phyloP scores from a whole-genome alignment of 768 basidiomycete genomes.

The Suillus spraguei region DNA sequence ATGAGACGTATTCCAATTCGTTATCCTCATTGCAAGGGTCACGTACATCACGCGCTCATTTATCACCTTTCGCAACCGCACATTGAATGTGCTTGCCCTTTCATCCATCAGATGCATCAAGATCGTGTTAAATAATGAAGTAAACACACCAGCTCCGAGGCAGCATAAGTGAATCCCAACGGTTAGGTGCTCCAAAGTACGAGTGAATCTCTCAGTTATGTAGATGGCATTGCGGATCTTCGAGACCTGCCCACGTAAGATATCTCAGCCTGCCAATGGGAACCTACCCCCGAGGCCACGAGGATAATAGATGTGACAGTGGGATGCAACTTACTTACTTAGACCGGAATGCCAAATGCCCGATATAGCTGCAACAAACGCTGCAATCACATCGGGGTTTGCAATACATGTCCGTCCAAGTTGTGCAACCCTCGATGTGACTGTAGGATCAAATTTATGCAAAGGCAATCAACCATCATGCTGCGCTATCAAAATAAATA shows the following conservation, averaged over 20 bases:
- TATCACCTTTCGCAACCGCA: not conserved
- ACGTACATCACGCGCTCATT: not conserved
- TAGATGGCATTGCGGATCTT: not conserved
- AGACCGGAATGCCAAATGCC: not conserved
- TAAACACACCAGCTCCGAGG: not conserved
- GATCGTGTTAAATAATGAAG: not conserved
- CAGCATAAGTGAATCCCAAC: not conserved
- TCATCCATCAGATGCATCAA: not conserved
- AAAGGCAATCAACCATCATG: not conserved
- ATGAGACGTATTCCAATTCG: not conserved
- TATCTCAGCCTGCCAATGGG: not conserved
- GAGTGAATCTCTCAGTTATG: not conserved
- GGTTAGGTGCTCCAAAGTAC: not conserved
- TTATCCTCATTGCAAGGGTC: not conserved
- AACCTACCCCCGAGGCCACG: not conserved
- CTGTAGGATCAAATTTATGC: not conserved
- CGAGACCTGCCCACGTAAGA: not conserved
- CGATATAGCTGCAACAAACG: not conserved
- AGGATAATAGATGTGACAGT: not conserved
- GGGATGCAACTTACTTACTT: not conserved
- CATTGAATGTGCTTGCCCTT: not conserved
- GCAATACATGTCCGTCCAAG: too few species aligned
- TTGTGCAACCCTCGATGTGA: too few species aligned
- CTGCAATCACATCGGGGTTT: too few species aligned
- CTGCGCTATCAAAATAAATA: not conserved